Evolutionary conservation across 2,329 filamentous ascomycete species (phyloP), one percentile per base, ranked within the genome.

Genomic region (Penicillium palitans): DNA sequence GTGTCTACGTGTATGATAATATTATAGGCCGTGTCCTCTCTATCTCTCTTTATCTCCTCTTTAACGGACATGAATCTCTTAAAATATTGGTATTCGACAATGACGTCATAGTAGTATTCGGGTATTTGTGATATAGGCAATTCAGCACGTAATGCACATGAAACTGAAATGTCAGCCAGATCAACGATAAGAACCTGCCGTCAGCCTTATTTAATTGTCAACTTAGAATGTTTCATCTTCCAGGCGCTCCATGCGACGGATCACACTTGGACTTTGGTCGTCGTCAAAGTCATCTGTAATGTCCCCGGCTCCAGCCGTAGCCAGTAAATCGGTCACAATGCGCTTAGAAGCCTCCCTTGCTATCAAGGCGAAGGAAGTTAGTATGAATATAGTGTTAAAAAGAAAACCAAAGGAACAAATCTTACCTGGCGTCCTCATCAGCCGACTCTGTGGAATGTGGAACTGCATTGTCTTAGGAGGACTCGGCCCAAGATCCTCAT

Each of bases 381-480:
- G 39, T 33, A 13, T 21, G 21, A 24, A 45, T n/a, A 33, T 8
- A 10, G 6, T 40, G 3, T 24, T 4, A 35, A 49, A 46, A n/a
- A 21, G 17, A 6, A 39, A 13, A 39, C 4, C 27, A 42, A 42
- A 15, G 17, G 27, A 21, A 27, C 3, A 25, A 19, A 47, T 67
- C 74, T 54, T 67, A 80, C 78, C 78, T 55, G 79, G 79, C 17
- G 79, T 81, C 61, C 79, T 78, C 69, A 81, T 73, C 27, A 81
- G 64, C 37, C 78, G 74, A 58, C 76, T 79, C 62, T 81, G 79
- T 24, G 79, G 79, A 52, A 81, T 75, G 70, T 81, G 79, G 59
- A 81, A 81, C 52, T 81, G 79, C 78, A 81, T 81, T 13, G 79
- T 81, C 80, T 98, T 98, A 0, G 95, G 95, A 29, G 95, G 95